Evolutionary conservation across 2,329 filamentous ascomycete species (phyloP).

Genomic region (Rhinocladiella similis): DNA sequence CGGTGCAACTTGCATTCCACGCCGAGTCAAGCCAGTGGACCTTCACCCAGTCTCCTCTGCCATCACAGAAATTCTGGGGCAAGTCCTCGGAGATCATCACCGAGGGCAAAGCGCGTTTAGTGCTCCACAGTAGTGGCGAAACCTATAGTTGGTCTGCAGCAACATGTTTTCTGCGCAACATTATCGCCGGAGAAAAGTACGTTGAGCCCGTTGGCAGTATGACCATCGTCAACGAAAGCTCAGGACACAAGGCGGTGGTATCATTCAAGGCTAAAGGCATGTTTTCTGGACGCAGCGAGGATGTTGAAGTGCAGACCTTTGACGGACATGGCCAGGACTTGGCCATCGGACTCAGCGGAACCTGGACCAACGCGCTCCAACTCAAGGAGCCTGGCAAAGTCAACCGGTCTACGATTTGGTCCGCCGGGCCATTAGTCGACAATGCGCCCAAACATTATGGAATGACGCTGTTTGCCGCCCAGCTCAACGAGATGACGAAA

Average conservation of each 20-base stretch:
- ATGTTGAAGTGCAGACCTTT: constrained; percentile 75
- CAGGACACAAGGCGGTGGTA: constrained; percentile 77
- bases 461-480: constrained; percentile 80
- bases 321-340: constrained; percentile 65
- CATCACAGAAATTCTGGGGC: constrained; percentile 97
- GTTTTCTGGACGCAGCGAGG: constrained; percentile 93
- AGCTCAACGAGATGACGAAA: constrained; percentile 81
- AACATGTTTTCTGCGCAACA: constrained; percentile 89
- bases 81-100: constrained; percentile 94
- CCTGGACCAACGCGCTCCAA: constrained; percentile 77
- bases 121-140: constrained; percentile 74
- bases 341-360: constrained; percentile 71
- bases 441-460: constrained; percentile 81
- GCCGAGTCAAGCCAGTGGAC: constrained; percentile 86
- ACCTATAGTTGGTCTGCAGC: constrained; percentile 85
- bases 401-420: constrained; percentile 73
- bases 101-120: constrained; percentile 79
- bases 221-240: constrained; percentile 80
- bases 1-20: constrained; percentile 89
- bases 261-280: constrained; percentile 95
- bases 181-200: constrained; percentile 98
- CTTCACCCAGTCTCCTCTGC: constrained; percentile 81
- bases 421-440: constrained; percentile 72
- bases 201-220: constrained; percentile 91
- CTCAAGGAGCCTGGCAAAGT: constrained; percentile 64